Base-by-base conservation (phyloP, 2,329 filamentous ascomycete species). In the Mycosphaerelloides madeirae region DNA sequence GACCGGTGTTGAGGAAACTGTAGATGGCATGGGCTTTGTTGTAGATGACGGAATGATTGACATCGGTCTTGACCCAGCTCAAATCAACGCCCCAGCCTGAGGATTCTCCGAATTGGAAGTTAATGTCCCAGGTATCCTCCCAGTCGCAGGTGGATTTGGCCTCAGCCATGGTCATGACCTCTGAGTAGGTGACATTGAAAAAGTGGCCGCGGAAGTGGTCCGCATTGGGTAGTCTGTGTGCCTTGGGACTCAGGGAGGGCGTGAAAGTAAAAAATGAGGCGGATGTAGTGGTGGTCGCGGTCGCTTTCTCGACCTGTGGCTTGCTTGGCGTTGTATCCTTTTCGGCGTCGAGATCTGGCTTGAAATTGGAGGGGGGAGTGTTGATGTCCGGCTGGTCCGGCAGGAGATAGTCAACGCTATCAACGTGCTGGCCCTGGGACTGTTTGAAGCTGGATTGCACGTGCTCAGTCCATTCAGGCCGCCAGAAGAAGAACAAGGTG, bases 1-100 rank as follows among this genome's bases (percentile, higher is more conserved):
- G 32, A 4, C 38, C 50, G 9, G 42, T 44, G 28, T 46, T 42
- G 6, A 60, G 41, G 31, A 48, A 54, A 6, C 47, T 36, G 13
- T 59, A 25, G 22, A 25, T 25, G 22, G 22, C 22, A 25, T 25
- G 6, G 9, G 22, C 9, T 9, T 25, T 25, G 13, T 37, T 37
- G 3, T 32, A 8, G 22, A 22, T 43, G 15, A 43, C 25, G 29
- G 31, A 29, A 6, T 38, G 7, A 11, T n/a, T 22, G 4, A 28
- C 28, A 18, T 43, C 34, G 5, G 37, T 32, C 6, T 7, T 3
- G 3, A 38, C 41, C 41, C 41, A 43, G 16, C 14, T 19, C 5
- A 29, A 14, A 14, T 38, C 28, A 11, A 38, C 12, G 16, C 37
- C 29, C 8, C 3, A 16, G 14, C 34, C 34, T 12, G 28, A 25